Percentiles rank a stretch among this genome's conserved stretches.
Evolutionary conservation across 768 basidiomycete genomes (phyloP).

Genomic region (Royoungia palumana): DNA sequence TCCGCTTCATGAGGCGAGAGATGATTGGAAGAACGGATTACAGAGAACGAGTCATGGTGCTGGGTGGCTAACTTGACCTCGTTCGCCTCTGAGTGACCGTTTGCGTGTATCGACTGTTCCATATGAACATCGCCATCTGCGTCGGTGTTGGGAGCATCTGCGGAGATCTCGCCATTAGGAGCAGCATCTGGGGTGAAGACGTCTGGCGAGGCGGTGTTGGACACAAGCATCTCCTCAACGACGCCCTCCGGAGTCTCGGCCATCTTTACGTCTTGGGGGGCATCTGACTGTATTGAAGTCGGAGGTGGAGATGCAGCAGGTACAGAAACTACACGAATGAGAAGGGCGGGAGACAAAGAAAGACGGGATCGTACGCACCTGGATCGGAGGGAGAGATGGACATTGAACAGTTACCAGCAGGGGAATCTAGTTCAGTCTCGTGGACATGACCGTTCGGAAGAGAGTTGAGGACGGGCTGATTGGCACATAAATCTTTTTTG

Average conservation of each 20-base stretch:
- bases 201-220: constrained; percentile 14
- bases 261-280: constrained; percentile 56
- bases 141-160: constrained; percentile 22
- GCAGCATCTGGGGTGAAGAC: neutral
- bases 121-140: constrained; percentile 32
- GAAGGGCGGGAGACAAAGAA: constrained; percentile 22
- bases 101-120: constrained; percentile 21
- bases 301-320: constrained; percentile 47
- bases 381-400: constrained; percentile 49
- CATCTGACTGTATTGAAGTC: constrained; percentile 43
- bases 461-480: constrained; percentile 35
- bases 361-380: constrained; percentile 38
- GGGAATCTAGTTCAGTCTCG: constrained; percentile 41
- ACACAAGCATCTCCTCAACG: constrained; percentile 13
- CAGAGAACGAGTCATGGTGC: constrained; percentile 33
- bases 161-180: constrained; percentile 29
- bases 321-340: constrained; percentile 39
- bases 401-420: constrained; percentile 33
- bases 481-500: constrained; percentile 18
- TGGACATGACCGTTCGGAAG: constrained; percentile 68
- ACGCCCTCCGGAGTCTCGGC: constrained; percentile 28
- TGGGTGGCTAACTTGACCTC: constrained; percentile 12
- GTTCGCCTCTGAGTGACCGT: constrained; percentile 20
- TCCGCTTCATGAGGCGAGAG: constrained; percentile 28
- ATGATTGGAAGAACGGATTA: constrained; percentile 35